Percentiles rank a stretch among this genome's conserved stretches.
Conservation (phyloP, 495 filamentous ascomycete species). For the Daldinia caldariorum region DNA sequence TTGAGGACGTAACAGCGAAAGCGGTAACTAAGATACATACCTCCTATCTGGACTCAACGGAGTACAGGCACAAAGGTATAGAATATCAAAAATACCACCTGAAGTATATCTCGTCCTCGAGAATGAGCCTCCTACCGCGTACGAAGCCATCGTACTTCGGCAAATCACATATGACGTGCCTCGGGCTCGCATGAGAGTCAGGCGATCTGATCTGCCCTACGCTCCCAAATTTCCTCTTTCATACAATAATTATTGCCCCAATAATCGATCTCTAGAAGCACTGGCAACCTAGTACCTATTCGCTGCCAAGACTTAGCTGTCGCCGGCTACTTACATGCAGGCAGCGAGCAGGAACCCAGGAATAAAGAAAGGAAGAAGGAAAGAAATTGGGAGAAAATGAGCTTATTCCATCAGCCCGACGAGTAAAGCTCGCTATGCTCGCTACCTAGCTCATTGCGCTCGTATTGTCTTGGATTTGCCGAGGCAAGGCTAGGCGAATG, state of each 20-base stretch:
- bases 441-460: not conserved
- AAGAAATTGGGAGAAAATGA: not conserved
- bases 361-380: too few relatives aligned
- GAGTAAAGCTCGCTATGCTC: constrained; percentile 4
- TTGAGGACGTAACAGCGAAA: not conserved
- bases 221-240: constrained; percentile 3
- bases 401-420: not conserved
- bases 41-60: not conserved
- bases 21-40: not conserved
- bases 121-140: not conserved
- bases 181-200: not conserved
- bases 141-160: constrained; percentile 4
- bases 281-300: constrained; percentile 1
- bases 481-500: not conserved
- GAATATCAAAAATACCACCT: not conserved
- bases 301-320: constrained; percentile 25
- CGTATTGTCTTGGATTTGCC: constrained; percentile 10
- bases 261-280: constrained; percentile 10
- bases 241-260: constrained; percentile 19
- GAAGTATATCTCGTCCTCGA: not conserved
- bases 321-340: constrained; percentile 19
- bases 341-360: not conserved
- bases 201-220: constrained; percentile 22
- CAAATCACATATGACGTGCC: constrained; percentile 10
- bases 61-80: not conserved